phyloP scores from a whole-genome alignment of 805 yeast species.

The Hemisphaericaspora nanyangensis region DNA sequence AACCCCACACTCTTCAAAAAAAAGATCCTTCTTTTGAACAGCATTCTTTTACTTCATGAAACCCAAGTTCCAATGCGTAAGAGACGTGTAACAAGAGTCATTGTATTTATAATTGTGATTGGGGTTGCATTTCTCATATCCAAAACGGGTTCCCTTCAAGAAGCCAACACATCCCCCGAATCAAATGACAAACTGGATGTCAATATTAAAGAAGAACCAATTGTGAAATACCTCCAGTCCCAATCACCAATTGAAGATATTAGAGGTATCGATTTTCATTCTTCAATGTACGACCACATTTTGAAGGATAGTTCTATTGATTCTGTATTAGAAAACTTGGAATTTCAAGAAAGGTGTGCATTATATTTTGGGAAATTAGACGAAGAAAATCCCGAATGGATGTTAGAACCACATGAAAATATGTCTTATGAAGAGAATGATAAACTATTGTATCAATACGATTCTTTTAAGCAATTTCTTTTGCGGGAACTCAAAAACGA shows the following conservation, averaged over 20 bases:
- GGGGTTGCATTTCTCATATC: too few species aligned
- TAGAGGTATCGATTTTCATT: conserved; percentile 19
- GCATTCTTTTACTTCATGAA: too few species aligned
- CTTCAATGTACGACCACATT: conserved; percentile 20
- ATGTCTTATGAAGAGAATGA: conserved; percentile 8
- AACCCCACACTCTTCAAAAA: too few species aligned
- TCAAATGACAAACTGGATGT: too few species aligned
- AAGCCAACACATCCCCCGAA: too few species aligned
- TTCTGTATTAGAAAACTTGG: conserved; percentile 16
- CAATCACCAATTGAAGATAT: conserved; percentile 15
- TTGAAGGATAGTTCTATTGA: conserved; percentile 16
- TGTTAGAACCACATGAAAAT: conserved; percentile 23
- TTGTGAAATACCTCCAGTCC: too few species aligned
- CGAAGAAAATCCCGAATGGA: conserved; percentile 42
- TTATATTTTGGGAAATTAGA: conserved; percentile 44
- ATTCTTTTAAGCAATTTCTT: conserved; percentile 16
- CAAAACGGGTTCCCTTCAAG: too few species aligned
- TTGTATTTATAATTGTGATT: too few species aligned
- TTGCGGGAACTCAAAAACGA: conserved; percentile 25
- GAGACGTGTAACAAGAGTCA: too few species aligned
- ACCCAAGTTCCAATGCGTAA: too few species aligned
- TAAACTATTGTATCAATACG: conserved; percentile 23
- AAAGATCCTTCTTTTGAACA: too few species aligned
- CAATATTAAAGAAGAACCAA: too few species aligned
- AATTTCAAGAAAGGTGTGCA: conserved; percentile 39